A percentile compares a stretch with the other conserved stretches of the same genome.
Conservation (phyloP, 306 rosid species). For the Cucurbita ficifolia region DNA sequence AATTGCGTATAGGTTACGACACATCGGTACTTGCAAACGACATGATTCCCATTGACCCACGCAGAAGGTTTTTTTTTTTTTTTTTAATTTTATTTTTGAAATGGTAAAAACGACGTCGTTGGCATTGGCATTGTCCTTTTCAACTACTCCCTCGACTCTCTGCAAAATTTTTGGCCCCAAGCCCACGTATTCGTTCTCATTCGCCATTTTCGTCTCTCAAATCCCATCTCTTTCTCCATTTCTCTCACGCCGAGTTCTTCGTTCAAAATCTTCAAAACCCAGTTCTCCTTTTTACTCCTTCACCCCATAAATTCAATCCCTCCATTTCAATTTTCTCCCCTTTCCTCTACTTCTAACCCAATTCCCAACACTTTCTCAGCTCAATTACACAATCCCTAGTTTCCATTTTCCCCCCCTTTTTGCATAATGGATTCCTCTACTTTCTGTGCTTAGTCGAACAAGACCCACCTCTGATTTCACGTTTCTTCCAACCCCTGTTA, state of each 20-base stretch:
- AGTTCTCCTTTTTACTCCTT: background rate
- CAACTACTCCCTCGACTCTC: slow-evolving; percentile 45
- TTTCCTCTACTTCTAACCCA: background rate
- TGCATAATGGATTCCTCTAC: background rate
- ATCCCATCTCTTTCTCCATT: slow-evolving; percentile 12
- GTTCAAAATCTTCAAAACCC: slow-evolving; percentile 8
- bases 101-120: background rate
- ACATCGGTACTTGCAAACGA: slow-evolving; percentile 6
- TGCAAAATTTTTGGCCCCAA: slow-evolving; percentile 36
- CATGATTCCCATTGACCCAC: slow-evolving; percentile 8
- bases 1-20: slow-evolving; percentile 7
- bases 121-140: slow-evolving; percentile 5
- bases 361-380: background rate
- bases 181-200: slow-evolving; percentile 6
- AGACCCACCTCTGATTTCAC: slow-evolving; percentile 59
- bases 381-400: slow-evolving; percentile 40
- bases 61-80: background rate
- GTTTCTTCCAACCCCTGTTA: slow-evolving; percentile 12
- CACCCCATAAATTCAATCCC: background rate
- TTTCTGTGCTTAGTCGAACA: slow-evolving; percentile 10
- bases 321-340: background rate
- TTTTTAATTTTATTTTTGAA: background rate
- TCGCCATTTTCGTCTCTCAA: slow-evolving; percentile 31
- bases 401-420: background rate
- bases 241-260: slow-evolving; percentile 7